Conservation (phyloP, 83 land plant species). For the Thuja plicata region DNA sequence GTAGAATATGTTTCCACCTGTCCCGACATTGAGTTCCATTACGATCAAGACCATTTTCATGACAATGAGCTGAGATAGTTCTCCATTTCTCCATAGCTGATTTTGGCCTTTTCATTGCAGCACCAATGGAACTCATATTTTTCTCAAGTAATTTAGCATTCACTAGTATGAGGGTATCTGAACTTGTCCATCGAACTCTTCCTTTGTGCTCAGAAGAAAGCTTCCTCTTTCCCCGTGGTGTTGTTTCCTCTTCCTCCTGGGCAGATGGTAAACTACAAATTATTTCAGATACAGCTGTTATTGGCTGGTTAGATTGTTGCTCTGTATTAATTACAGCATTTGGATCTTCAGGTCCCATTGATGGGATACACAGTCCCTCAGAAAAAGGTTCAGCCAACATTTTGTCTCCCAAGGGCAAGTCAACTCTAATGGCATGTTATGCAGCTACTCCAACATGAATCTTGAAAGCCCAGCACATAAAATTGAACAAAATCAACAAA, state of each 20-base stretch:
- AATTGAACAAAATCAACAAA: slow-evolving; percentile 12
- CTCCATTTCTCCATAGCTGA: slow-evolving; percentile 19
- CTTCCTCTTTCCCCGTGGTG: slow-evolving; percentile 12
- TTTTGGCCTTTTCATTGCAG: slow-evolving; percentile 17
- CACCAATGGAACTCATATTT: slow-evolving; percentile 6
- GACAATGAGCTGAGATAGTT: slow-evolving; percentile 16
- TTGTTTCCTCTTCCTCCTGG: neutral
- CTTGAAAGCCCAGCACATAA: slow-evolving; percentile 7
- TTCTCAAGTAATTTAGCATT: slow-evolving; percentile 18
- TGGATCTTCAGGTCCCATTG: slow-evolving; percentile 18
- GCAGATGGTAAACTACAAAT: slow-evolving; percentile 9
- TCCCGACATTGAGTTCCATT: slow-evolving; percentile 19
- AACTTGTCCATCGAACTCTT: slow-evolving; percentile 19
- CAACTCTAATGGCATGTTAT: slow-evolving; percentile 12
- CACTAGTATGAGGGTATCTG: slow-evolving; percentile 12
- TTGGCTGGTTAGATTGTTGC: slow-evolving; percentile 5
- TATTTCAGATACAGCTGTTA: slow-evolving; percentile 6
- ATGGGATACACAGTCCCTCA: slow-evolving; percentile 9
- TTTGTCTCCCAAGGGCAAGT: neutral
- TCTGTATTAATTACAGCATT: slow-evolving; percentile 11
- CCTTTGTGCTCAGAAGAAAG: slow-evolving; percentile 12
- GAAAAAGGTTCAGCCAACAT: slow-evolving; percentile 18
- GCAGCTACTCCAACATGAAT: slow-evolving; percentile 5
- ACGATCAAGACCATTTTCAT: slow-evolving; percentile 15
- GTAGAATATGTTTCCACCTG: slow-evolving; percentile 17